phyloP scores from a whole-genome alignment of 345 rosid species.

The Melastoma malabathricum region DNA sequence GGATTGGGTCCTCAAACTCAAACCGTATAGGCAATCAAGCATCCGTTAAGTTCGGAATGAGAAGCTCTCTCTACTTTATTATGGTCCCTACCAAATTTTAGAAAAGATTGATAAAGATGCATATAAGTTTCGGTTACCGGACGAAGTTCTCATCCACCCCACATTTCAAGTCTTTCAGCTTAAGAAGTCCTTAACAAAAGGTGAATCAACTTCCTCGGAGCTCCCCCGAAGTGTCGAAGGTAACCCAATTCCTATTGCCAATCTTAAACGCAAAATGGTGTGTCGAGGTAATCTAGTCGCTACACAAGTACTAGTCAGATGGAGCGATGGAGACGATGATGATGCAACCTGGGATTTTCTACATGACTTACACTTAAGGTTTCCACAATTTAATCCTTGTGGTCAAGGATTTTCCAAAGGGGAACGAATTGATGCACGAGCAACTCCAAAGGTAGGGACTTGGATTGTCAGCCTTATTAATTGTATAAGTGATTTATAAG shows the following conservation, averaged over 20 bases:
- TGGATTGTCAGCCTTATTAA: too few relatives aligned
- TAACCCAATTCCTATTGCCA: neutral
- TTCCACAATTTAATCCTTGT: too few relatives aligned
- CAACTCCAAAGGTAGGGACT: too few relatives aligned
- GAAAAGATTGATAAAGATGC: neutral
- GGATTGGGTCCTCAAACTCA: neutral
- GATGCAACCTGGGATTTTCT: too few relatives aligned
- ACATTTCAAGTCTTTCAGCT: neutral
- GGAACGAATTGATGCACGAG: too few relatives aligned
- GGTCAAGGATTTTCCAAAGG: too few relatives aligned
- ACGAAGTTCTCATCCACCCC: neutral
- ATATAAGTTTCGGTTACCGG: neutral
- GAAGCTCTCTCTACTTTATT: neutral
- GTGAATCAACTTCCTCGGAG: neutral
- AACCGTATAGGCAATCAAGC: neutral
- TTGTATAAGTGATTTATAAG: too few relatives aligned
- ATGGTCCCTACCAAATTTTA: neutral
- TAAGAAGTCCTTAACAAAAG: neutral
- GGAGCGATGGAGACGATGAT: too few relatives aligned
- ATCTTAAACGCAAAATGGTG: neutral
- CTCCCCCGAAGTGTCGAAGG: too few relatives aligned
- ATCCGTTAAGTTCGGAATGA: fast-evolving
- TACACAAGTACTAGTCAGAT: neutral
- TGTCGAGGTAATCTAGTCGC: neutral
- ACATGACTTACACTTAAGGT: too few relatives aligned